Evolutionary conservation across 1,284 basidiomycete genomes (phyloP).

Genomic region (Chondrostereum purpureum): DNA sequence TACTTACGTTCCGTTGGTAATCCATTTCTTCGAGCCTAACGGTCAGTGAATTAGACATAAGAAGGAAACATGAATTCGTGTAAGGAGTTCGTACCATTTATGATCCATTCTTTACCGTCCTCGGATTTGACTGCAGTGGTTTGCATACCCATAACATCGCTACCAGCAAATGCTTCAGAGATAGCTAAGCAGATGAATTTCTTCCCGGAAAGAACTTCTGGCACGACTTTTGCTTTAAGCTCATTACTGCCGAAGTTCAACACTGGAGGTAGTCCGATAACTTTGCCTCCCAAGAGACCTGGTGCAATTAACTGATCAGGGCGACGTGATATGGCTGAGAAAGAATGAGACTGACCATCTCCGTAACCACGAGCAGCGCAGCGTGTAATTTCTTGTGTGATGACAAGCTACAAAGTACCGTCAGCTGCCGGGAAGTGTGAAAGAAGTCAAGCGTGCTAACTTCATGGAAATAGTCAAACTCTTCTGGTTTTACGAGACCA

Average conservation of each 20-base stretch:
- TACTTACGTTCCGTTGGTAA: constrained; percentile 64
- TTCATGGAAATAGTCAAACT: constrained; percentile 81
- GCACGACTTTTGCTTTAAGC: constrained; percentile 65
- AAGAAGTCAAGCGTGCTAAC: constrained; percentile 23
- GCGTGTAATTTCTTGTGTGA: constrained; percentile 83
- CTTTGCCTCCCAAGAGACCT: constrained; percentile 52
- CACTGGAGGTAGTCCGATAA: constrained; percentile 81
- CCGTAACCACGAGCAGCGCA: constrained; percentile 80
- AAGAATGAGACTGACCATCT: constrained; percentile 51
- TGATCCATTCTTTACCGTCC: constrained; percentile 82
- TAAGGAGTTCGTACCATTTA: constrained; percentile 31
- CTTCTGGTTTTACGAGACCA: constrained; percentile 83
- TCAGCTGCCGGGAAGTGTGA: constrained; percentile 13
- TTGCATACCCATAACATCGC: constrained; percentile 80
- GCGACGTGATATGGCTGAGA: not conserved
- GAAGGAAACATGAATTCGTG: no score
- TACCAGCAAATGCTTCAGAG: constrained; percentile 85
- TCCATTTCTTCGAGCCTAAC: not conserved
- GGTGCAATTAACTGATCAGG: not conserved
- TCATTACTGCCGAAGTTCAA: constrained; percentile 83
- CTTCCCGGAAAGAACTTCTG: constrained; percentile 68
- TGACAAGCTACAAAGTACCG: constrained; percentile 47
- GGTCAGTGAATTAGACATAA: not conserved
- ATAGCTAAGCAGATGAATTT: constrained; percentile 75
- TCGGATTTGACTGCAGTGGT: constrained; percentile 63